Percentiles rank a stretch among this genome's conserved stretches.
phyloP scores from a whole-genome alignment of 1,284 basidiomycete species.

The Moesziomyces parantarcticus region DNA sequence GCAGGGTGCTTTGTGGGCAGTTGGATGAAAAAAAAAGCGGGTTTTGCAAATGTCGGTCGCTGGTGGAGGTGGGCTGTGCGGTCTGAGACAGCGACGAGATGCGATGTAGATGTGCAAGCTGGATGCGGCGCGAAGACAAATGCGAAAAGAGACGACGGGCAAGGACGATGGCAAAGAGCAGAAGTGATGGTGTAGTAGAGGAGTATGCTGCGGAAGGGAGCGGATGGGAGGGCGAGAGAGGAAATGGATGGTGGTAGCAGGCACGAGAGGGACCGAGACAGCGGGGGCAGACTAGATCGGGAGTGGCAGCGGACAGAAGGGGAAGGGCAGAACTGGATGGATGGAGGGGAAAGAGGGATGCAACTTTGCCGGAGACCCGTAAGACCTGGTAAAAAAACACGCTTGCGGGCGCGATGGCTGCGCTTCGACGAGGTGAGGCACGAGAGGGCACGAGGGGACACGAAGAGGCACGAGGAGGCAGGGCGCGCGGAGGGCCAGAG shows the following conservation, averaged over 20 bases:
- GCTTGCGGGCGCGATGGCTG: background rate
- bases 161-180: constrained; percentile 3
- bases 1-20: constrained; percentile 6
- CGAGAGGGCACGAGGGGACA: too few relatives aligned
- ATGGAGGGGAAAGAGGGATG: background rate
- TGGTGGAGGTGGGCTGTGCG: constrained; percentile 39
- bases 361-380: background rate
- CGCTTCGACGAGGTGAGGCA: too few relatives aligned
- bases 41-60: constrained; percentile 12
- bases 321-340: constrained; percentile 4
- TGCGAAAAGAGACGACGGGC: constrained; percentile 3
- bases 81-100: too few relatives aligned
- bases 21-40: constrained; percentile 1
- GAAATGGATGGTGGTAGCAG: constrained; percentile 24
- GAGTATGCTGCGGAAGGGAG: constrained; percentile 1
- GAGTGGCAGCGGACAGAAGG: constrained; percentile 3
- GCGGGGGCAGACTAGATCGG: constrained; percentile 20
- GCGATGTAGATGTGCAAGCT: constrained; percentile 8
- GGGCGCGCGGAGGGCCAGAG: too few relatives aligned
- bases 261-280: constrained; percentile 17
- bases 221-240: constrained; percentile 1
- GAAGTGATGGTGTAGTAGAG: constrained; percentile 5
- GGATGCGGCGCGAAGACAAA: constrained; percentile 12
- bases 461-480: too few relatives aligned
- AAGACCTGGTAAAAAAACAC: background rate